Evolutionary conservation across 331 rosid species (phyloP).

Genomic region (Quercus tomentella): DNA sequence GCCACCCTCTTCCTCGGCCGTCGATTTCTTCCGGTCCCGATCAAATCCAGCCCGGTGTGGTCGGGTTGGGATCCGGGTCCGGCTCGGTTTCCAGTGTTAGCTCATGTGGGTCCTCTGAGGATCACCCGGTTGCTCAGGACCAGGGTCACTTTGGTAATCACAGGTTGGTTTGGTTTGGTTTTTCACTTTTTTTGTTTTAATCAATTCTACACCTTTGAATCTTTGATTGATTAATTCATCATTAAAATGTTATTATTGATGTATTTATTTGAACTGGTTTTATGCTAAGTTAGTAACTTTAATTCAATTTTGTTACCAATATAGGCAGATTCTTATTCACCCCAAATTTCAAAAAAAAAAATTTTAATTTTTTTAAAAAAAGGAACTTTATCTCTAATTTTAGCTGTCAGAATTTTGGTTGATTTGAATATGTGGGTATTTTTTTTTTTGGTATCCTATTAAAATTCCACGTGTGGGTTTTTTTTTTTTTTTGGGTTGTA

Average conservation of each 20-base stretch:
- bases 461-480: background rate
- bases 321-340: too few relatives aligned
- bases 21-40: constrained; percentile 53
- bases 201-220: background rate
- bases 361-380: too few relatives aligned
- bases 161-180: constrained; percentile 48
- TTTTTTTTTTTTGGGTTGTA: too few relatives aligned
- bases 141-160: constrained; percentile 25
- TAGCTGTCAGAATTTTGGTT: background rate
- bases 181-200: background rate
- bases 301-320: background rate
- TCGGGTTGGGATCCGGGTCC: constrained; percentile 52
- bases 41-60: constrained; percentile 17
- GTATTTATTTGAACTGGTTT: background rate
- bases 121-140: constrained; percentile 45
- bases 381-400: background rate
- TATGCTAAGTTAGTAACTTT: background rate
- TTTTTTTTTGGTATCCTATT: background rate
- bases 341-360: too few relatives aligned
- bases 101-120: constrained; percentile 72
- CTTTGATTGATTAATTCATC: background rate
- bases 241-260: background rate
- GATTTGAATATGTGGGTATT: background rate
- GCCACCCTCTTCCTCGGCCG: constrained; percentile 68
- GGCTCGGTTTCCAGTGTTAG: constrained; percentile 67